phyloP scores from a whole-genome alignment of 768 basidiomycete genomes.

The Imleria badia region DNA sequence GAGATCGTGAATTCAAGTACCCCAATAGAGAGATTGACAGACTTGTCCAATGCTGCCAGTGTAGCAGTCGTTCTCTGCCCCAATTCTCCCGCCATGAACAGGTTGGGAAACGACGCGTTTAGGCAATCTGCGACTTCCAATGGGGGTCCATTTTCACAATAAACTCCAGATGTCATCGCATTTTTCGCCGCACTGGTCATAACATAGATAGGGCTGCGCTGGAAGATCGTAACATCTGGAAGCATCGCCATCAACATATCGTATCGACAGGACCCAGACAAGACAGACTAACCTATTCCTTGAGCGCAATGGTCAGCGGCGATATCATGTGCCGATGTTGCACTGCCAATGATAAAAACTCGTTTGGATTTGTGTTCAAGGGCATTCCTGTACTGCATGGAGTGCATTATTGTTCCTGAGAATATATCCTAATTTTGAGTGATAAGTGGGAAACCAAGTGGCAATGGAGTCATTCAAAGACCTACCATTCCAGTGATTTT shows the following conservation, averaged over 20 bases:
- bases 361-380: slow-evolving; percentile 3
- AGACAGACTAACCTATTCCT: neutral
- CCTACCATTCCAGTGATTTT: slow-evolving; percentile 40
- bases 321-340: slow-evolving; percentile 5
- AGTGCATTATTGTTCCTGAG: slow-evolving; percentile 4
- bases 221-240: slow-evolving; percentile 5
- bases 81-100: slow-evolving; percentile 2
- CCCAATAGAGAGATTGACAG: neutral
- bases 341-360: slow-evolving; percentile 6
- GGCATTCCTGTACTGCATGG: slow-evolving; percentile 2
- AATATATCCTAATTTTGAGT: neutral
- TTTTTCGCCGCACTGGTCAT: slow-evolving; percentile 3
- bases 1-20: neutral
- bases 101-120: neutral
- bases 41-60: slow-evolving; percentile 1
- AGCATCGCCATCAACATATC: neutral
- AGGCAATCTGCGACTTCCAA: slow-evolving; percentile 6
- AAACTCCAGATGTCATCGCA: neutral
- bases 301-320: neutral
- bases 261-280: neutral
- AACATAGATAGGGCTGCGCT: slow-evolving; percentile 6
- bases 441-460: neutral
- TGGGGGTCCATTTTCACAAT: slow-evolving; percentile 3
- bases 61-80: slow-evolving; percentile 2
- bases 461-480: neutral